phyloP scores from a whole-genome alignment of 2,329 filamentous ascomycete genomes.

The Trichophyton benhamiae region DNA sequence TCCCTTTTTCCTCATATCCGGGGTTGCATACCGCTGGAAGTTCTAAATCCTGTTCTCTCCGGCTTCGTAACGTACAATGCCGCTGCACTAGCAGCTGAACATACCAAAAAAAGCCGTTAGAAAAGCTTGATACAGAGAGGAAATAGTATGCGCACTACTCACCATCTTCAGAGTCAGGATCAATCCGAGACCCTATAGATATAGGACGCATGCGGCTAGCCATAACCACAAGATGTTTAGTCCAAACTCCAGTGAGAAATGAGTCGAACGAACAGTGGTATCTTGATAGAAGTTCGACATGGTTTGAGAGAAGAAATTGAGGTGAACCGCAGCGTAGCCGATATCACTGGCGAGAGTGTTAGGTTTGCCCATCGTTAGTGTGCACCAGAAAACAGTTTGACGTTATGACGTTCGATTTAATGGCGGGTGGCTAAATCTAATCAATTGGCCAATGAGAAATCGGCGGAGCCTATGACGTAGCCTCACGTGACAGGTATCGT shows the following conservation, averaged over 20 bases:
- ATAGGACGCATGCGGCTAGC: background rate
- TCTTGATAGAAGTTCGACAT: background rate
- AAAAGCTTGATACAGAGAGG: background rate
- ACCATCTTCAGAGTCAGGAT: constrained; percentile 2
- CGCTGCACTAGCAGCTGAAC: background rate
- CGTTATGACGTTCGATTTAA: background rate
- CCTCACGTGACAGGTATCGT: background rate
- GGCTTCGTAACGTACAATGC: background rate
- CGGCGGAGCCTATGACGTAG: background rate
- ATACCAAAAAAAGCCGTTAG: background rate
- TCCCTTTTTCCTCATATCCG: background rate
- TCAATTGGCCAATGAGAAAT: background rate
- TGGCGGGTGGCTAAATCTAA: background rate
- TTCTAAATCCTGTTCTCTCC: background rate
- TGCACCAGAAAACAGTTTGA: background rate
- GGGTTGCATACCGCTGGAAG: background rate
- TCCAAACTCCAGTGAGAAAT: background rate
- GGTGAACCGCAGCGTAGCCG: background rate
- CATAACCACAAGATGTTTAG: background rate
- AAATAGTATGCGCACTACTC: background rate
- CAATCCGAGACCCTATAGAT: background rate
- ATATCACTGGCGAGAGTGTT: background rate
- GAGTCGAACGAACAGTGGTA: background rate
- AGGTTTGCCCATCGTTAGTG: background rate
- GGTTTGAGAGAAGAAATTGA: background rate